Conservation (phyloP, 257 asterid species). For the Ballota nigra region DNA sequence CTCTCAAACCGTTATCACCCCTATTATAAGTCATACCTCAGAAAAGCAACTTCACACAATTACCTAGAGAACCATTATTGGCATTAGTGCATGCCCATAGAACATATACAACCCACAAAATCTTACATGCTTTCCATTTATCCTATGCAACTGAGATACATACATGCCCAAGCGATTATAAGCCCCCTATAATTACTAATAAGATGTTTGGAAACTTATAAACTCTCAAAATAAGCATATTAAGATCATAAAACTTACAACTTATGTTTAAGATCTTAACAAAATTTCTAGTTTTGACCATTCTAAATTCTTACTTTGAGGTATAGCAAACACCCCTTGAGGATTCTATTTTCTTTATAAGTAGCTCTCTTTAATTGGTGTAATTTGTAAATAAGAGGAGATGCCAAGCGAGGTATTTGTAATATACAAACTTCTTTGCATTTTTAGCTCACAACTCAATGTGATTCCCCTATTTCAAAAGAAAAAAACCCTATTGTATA, state of each 20-base stretch:
- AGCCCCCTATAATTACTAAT: neutral
- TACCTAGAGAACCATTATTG: conserved; percentile 1
- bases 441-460: neutral
- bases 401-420: too few species aligned
- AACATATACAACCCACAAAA: neutral
- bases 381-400: neutral
- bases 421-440: neutral
- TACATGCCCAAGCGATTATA: neutral
- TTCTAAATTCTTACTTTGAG: neutral
- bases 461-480: too few species aligned
- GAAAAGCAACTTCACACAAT: conserved; percentile 14
- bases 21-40: neutral
- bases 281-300: neutral
- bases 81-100: neutral
- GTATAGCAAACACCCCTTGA: neutral
- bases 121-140: too few species aligned
- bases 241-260: neutral
- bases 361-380: neutral
- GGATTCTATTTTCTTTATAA: neutral
- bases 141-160: neutral
- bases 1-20: neutral
- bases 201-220: neutral
- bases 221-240: neutral
- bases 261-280: neutral
- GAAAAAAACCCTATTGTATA: too few species aligned